Evolutionary conservation across 352 stramenopile genomes (phyloP).

Genomic region (Pythium rhizo-oryzae): DNA sequence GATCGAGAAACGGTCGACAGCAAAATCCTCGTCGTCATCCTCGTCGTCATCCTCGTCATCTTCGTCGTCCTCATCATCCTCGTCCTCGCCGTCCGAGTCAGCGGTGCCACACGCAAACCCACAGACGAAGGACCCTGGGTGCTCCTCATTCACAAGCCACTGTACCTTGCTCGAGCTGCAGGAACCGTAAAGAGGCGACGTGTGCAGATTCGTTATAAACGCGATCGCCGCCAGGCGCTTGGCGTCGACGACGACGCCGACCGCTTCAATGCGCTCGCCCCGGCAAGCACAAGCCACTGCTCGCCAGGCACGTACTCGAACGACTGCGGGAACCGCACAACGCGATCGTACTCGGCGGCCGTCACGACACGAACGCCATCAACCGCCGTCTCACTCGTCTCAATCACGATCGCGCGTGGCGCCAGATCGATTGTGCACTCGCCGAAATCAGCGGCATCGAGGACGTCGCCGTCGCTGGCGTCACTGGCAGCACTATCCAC

Average conservation of each 20-base stretch:
- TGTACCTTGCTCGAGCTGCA: not conserved
- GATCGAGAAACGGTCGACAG: not conserved
- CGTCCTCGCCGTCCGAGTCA: too few species aligned
- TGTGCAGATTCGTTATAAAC: not conserved
- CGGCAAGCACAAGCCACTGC: conserved; percentile 6
- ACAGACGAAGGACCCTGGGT: not conserved
- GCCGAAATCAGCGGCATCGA: not conserved
- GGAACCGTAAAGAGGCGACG: not conserved
- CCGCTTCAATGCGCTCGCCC: conserved; percentile 11
- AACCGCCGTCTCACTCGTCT: not conserved
- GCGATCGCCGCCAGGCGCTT: not conserved
- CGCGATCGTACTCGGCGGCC: conserved; percentile 6
- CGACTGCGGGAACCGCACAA: not conserved
- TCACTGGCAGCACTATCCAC: not conserved
- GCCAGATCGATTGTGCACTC: not conserved
- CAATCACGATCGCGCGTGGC: not conserved
- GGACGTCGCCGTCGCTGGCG: not conserved
- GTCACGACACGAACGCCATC: not conserved
- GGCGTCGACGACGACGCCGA: not conserved
- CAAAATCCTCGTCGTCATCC: not conserved
- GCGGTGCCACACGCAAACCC: not conserved
- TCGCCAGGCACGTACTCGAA: not conserved
- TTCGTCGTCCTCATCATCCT: not conserved
- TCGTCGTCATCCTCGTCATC: not conserved
- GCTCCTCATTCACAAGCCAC: not conserved